Evolutionary conservation across 2,329 filamentous ascomycete genomes (phyloP).

Genomic region (Alternaria triticina): DNA sequence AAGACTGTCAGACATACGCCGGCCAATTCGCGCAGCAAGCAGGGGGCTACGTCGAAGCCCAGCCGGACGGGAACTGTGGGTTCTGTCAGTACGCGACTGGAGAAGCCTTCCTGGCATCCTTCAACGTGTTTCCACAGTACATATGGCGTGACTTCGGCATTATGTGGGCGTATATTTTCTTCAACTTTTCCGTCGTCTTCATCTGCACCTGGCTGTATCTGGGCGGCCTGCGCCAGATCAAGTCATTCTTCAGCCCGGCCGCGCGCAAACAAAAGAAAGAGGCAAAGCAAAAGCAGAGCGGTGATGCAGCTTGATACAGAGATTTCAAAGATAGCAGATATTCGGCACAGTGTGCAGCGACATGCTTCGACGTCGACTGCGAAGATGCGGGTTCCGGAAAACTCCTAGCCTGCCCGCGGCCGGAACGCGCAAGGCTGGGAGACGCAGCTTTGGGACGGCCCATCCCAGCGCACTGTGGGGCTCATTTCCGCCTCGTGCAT

Average conservation of each 20-base stretch:
- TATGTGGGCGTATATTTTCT: conserved; percentile 62
- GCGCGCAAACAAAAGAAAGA: conserved; percentile 45
- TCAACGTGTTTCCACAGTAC: conserved; percentile 66
- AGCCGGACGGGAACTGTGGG: conserved; percentile 64
- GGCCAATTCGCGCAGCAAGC: conserved; percentile 58
- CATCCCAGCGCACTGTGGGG: conserved; percentile 15
- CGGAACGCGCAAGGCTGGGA: conserved; percentile 19
- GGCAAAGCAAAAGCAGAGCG: conserved; percentile 29
- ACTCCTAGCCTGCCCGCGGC: conserved; percentile 38
- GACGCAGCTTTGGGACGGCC: conserved; percentile 3
- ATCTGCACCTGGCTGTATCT: conserved; percentile 63
- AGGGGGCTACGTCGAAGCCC: conserved; percentile 67
- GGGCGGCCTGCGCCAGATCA: conserved; percentile 47
- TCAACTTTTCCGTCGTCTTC: conserved; percentile 66
- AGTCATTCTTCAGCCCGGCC: conserved; percentile 40
- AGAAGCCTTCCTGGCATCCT: conserved; percentile 62
- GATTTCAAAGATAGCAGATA: background rate
- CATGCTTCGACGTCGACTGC: conserved; percentile 13
- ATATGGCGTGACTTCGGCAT: conserved; percentile 70
- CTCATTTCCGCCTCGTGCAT: conserved; percentile 23
- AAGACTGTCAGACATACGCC: conserved; percentile 67
- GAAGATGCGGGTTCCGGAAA: conserved; percentile 23
- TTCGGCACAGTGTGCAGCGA: conserved; percentile 16
- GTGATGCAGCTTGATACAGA: conserved; percentile 20
- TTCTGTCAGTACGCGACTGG: conserved; percentile 69